Evolutionary conservation across 352 stramenopile genomes (phyloP), one percentile per base, ranked within the genome.

Genomic region (Globisporangium rhizosaccharum): DNA sequence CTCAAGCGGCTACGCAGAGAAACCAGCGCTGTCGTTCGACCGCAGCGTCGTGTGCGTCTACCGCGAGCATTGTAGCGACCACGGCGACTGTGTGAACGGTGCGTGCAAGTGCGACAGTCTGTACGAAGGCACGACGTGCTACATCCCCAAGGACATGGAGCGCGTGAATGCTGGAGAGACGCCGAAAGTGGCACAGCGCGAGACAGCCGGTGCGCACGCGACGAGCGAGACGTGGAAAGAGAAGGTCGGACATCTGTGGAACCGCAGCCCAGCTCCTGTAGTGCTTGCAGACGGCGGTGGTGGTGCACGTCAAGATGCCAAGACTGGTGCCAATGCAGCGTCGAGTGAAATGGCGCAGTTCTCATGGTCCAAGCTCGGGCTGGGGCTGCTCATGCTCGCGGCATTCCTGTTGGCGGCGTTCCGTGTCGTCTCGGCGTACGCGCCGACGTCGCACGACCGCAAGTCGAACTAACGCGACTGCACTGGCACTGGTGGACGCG

Each of bases 21-120:
- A 71, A 33, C 66, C 68, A 37, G 67, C 70, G 0, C 66, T 70
- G 14, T 71, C 37, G 23, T 30, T 67, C 15, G 67, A 86, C 42
- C 70, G 63, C 10, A 64, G 65, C 28, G 70, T 90, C 42, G 50
- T 76, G 47, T 94, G 85, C 52, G 69, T 90, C 14, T 87, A 91
- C 65, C 81, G 85, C 18, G 83, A 91, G 37, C 79, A 94, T 62
- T 96, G 87, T 67, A 94, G 75, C 59, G 65, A 73, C 49, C 71
- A 91, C 49, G 87, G 87, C 45, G 79, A 92, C 65, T 96, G 87
- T 57, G 69, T 93, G 36, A 94, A 94, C 57, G 82, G 82, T 33
- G 57, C 70, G 59, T 96, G 87, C 62, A 65, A 67, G 8, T 96
- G 87, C 51, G 83, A 93, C 56, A 62, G 51, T 15, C 73, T 68